These are phyloP conservation scores for Leucosporidium creatinivorum DNA, from an alignment of 768 basidiomycete genomes.

Conservation along the genomic window DNA sequence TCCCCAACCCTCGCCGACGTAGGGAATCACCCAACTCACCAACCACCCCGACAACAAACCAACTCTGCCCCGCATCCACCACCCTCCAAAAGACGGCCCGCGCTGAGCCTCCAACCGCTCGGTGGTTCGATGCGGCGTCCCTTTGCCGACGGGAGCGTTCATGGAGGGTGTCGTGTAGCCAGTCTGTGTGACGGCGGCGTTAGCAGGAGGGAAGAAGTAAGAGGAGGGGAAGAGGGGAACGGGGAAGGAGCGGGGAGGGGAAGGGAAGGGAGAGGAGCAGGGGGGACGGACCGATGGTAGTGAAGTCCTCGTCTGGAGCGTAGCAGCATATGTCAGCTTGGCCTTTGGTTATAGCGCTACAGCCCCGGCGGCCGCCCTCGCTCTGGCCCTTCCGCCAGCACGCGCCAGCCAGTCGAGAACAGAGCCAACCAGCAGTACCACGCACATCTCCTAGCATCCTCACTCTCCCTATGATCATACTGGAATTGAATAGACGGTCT, in stretches of 20 bases:
- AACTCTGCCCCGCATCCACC: conserved; percentile 70
- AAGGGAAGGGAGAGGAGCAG: too few relatives aligned
- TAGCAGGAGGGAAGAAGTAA: neutral
- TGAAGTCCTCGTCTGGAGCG: conserved; percentile 26
- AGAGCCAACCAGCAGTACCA: neutral
- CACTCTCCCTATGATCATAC: conserved; percentile 1
- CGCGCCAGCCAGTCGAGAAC: too few relatives aligned
- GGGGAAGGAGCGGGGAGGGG: neutral
- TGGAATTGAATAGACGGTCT: neutral
- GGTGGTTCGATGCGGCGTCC: conserved; percentile 40
- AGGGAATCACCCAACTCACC: conserved; percentile 53
- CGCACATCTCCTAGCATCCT: conserved; percentile 24
- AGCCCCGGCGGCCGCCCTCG: too few relatives aligned
- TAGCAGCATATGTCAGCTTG: neutral
- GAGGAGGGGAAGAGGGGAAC: neutral
- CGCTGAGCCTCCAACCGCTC: conserved; percentile 45
- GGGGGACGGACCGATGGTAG: conserved; percentile 14
- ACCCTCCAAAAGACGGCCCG: conserved; percentile 57
- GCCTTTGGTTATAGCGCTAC: too few relatives aligned
- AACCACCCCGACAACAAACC: conserved; percentile 83
- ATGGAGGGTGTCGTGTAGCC: conserved; percentile 90
- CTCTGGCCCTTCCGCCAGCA: too few relatives aligned
- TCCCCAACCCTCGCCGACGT: too few relatives aligned
- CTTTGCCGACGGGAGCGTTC: conserved; percentile 74
- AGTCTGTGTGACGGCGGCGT: conserved; percentile 53